phyloP scores from a whole-genome alignment of 768 basidiomycete species.

The Lactarius hatsudake region DNA sequence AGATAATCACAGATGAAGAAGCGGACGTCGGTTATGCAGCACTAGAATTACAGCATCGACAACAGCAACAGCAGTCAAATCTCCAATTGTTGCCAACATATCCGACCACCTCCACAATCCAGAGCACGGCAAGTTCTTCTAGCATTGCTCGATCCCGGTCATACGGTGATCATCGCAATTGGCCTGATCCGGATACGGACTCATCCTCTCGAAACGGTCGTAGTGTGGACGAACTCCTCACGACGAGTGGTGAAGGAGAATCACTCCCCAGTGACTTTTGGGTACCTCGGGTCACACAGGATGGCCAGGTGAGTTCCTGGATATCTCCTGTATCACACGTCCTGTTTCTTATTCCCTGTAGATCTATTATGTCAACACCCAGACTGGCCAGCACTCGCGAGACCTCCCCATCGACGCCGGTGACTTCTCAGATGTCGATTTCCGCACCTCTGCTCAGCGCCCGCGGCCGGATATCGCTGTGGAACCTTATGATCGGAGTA shows the following conservation, averaged over 20 bases:
- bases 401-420: conserved; percentile 78
- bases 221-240: conserved; percentile 35
- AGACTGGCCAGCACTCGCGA: conserved; percentile 76
- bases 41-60: conserved; percentile 37
- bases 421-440: conserved; percentile 60
- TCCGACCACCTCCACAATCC: conserved; percentile 34
- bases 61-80: conserved; percentile 14
- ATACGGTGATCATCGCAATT: conserved; percentile 49
- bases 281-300: conserved; percentile 80
- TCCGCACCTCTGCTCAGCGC: conserved; percentile 56
- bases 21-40: conserved; percentile 63
- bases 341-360: conserved; percentile 34
- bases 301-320: conserved; percentile 67
- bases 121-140: conserved; percentile 40
- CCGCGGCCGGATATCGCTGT: conserved; percentile 50
- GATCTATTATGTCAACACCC: conserved; percentile 95
- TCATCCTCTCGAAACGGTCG: conserved; percentile 36
- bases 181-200: conserved; percentile 49
- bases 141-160: conserved; percentile 26
- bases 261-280: conserved; percentile 73
- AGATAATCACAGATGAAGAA: conserved; percentile 73
- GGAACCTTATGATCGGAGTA: conserved; percentile 35
- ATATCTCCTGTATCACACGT: conserved; percentile 5
- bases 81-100: conserved; percentile 12
- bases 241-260: conserved; percentile 30